Conservation (phyloP, 257 asterid species). For the Nicotiana noctiflora region DNA sequence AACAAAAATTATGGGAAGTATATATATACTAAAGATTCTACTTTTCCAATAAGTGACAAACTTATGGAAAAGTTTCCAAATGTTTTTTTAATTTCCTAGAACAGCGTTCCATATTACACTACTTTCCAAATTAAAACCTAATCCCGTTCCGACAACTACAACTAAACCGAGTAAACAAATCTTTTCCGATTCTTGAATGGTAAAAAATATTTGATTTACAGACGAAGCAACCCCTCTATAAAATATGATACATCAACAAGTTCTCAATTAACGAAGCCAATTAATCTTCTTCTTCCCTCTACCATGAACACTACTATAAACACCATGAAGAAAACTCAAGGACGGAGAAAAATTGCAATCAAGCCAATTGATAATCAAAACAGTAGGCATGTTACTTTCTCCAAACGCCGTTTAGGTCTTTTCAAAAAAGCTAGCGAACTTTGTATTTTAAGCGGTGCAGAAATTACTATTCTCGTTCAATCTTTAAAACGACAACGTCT, state of each 20-base stretch:
- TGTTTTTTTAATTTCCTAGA: not conserved
- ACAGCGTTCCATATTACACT: not conserved
- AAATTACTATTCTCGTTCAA: conserved; percentile 23
- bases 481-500: conserved; percentile 23
- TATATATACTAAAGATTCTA: not conserved
- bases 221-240: not conserved
- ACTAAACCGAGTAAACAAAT: not conserved
- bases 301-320: not conserved
- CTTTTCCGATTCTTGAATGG: not conserved
- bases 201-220: not conserved
- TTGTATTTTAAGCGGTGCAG: conserved; percentile 23
- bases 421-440: conserved; percentile 36
- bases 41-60: not conserved
- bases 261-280: not conserved
- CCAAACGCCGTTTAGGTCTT: conserved; percentile 27
- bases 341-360: conserved; percentile 28
- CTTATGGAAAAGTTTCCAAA: not conserved
- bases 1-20: too few relatives aligned
- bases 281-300: not conserved
- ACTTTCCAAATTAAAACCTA: not conserved
- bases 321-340: conserved; percentile 20
- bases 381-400: conserved; percentile 23
- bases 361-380: conserved; percentile 24
- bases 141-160: not conserved
- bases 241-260: not conserved